Evolutionary conservation across 768 basidiomycete species (phyloP), one percentile per base, ranked within the genome.

Genomic region (Hericium alpestre): DNA sequence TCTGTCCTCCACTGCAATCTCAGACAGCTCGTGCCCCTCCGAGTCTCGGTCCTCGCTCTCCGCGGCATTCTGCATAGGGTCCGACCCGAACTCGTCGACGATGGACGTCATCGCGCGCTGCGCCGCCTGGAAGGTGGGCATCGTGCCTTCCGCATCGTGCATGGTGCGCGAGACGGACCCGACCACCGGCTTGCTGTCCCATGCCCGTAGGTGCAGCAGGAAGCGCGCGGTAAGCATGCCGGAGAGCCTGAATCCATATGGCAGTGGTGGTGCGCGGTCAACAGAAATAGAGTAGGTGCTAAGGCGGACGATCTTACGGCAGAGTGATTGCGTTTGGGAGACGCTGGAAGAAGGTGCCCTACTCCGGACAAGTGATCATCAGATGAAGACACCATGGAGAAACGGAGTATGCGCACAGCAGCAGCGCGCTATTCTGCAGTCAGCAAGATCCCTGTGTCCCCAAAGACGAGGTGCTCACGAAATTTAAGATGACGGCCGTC

Each of bases 141-240:
- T 15, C 7, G 22, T 32, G 49, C 22, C 15, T n/a, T 25, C 49
- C 1, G 15, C 9, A 11, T 22, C 43, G 11, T 16, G 9, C n/a
- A 16, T 8, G 13, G 20, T 16, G 20, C 15, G 16, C n/a, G 12
- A n/a, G 15, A 10, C 22, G 23, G 49, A 16, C 8, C 49, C 49
- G 11, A 25, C 4, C 9, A 51, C 18, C 8, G 49, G 25, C 15
- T 15, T 23, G 27, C 23, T 51, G 22, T 23, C 15, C 49, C 49
- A 51, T 1, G 18, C 55, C 41, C 61, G 61, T 20, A 62, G 12
- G 38, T 57, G 61, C 15, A 62, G 51, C 40, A 62, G 51, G 53
- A 62, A 59, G n/a, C 61, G 58, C 11, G 61, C 61, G 20, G 61
- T 56, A 55, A 62, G 58, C 5, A 62, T 23, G 16, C 61, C 61